Evolutionary conservation across 1,139 yeast species (phyloP), one percentile per base, ranked within the genome.

Genomic region (Scheffersomyces stambukii): DNA sequence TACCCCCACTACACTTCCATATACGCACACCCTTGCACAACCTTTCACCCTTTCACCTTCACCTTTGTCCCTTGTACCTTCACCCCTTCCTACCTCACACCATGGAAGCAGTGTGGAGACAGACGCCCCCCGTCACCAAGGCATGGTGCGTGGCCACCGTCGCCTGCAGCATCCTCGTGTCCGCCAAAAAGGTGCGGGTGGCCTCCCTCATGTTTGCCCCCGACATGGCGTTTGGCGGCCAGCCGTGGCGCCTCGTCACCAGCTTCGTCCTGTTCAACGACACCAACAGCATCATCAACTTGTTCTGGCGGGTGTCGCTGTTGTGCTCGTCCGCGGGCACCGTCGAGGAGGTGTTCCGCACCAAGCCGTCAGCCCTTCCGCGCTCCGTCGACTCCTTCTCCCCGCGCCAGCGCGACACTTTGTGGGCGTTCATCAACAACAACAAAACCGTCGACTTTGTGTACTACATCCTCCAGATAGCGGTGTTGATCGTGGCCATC

Each of bases 171-270:
- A 19, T 48, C 4, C 35, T 46, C 6, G 36, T 57, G 3, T 38
- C 46, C 6, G 15, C 43, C 11, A 38, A 43, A 13, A 29, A 44
- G n/a, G 42, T 46, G n/a, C 35, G 32, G 14, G 21, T 38, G 5
- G 23, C 33, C 7, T 37, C 34, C 27, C 37, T 57, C 19, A 32
- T 40, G 5, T 54, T 53, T 33, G 12, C 43, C 3, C 54, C 63
- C 7, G 55, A 50, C 24, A 42, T 41, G 28, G 56, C 56, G 8
- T 45, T 56, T 23, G 28, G 40, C 5, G 30, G 33, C 9, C 60
- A 65, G 40, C 61, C 61, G 8, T 65, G 71, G 71, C 42, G 70
- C 28, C 32, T 63, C 5, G 13, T 62, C 5, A 57, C 69, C 3
- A 42, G 61, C 7, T 65, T 64, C 40, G 52, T 57, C 32, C 54